Conservation (phyloP, 202 grass and related monocot genomes). For the Schoenoplectus tabernaemontani region DNA sequence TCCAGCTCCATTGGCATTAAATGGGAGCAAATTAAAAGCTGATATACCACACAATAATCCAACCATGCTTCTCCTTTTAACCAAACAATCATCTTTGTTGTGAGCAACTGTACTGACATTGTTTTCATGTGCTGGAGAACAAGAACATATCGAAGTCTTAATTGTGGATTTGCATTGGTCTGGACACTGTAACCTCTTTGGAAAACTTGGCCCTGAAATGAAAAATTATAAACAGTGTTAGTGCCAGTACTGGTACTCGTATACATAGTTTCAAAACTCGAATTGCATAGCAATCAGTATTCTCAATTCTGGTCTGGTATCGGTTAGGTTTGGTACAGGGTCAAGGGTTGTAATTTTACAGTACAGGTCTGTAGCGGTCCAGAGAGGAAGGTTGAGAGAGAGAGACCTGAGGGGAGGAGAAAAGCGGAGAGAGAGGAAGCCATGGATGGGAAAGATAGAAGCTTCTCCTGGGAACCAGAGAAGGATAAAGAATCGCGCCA, state of each 20-base stretch:
- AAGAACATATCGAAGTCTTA: neutral
- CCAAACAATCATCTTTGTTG: neutral
- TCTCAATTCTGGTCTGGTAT: neutral
- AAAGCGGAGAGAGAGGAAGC: constrained; percentile 34
- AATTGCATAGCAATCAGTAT: neutral
- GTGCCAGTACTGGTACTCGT: constrained; percentile 7
- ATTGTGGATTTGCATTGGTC: neutral
- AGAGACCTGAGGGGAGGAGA: constrained; percentile 35
- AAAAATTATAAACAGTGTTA: neutral
- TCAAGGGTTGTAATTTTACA: neutral
- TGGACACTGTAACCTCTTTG: constrained; percentile 7
- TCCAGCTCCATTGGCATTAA: constrained; percentile 46
- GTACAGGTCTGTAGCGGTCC: neutral
- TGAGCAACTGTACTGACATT: neutral
- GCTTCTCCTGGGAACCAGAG: neutral
- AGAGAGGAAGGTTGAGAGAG: neutral
- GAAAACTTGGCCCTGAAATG: constrained; percentile 27
- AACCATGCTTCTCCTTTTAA: constrained; percentile 36
- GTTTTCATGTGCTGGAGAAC: neutral
- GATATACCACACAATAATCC: constrained; percentile 33
- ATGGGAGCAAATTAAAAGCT: constrained; percentile 19
- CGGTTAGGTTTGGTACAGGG: neutral
- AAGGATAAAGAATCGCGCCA: constrained; percentile 18
- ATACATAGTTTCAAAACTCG: neutral
- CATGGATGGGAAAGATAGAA: constrained; percentile 5